A percentile compares a stretch with the other conserved stretches of the same genome.
Conservation (phyloP, 2,329 filamentous ascomycete genomes). For the Diaporthe velutina region DNA sequence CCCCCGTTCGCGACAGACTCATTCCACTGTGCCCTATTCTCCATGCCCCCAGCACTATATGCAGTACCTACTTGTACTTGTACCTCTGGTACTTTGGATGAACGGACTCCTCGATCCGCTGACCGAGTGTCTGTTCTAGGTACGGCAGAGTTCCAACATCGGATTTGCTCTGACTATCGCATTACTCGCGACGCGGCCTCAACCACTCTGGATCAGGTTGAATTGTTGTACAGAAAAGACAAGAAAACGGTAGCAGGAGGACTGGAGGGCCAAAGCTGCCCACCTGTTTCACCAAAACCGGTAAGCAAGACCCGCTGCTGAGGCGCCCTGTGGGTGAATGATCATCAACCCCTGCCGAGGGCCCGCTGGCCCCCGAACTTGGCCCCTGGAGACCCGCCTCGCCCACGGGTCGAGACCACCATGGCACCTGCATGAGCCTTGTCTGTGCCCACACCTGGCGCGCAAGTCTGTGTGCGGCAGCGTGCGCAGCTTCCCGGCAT, state of each 20-base stretch:
- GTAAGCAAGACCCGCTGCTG: conserved; percentile 2
- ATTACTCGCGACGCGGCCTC: background rate
- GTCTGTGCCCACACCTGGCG: conserved; percentile 20
- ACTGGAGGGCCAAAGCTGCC: conserved; percentile 5
- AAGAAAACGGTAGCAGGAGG: background rate
- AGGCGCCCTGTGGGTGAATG: conserved; percentile 14
- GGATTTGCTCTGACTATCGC: background rate
- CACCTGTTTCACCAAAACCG: conserved; percentile 24
- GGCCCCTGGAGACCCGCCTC: conserved; percentile 15
- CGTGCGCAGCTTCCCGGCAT: background rate
- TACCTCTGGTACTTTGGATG: conserved; percentile 1
- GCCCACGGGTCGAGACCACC: conserved; percentile 17
- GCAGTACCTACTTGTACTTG: background rate
- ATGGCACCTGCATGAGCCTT: conserved; percentile 21
- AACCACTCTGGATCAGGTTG: background rate
- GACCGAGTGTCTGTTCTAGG: conserved; percentile 1
- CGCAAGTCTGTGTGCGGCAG: background rate
- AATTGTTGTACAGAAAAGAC: background rate
- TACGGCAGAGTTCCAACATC: background rate
- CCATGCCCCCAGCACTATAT: background rate
- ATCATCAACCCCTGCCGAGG: conserved; percentile 12
- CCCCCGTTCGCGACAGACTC: background rate
- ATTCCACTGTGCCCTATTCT: background rate
- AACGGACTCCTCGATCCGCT: background rate
- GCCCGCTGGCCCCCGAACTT: conserved; percentile 11